Evolutionary conservation across 1,139 yeast species (phyloP), one percentile per base, ranked within the genome.

Genomic region (Yamadazyma conglobata): DNA sequence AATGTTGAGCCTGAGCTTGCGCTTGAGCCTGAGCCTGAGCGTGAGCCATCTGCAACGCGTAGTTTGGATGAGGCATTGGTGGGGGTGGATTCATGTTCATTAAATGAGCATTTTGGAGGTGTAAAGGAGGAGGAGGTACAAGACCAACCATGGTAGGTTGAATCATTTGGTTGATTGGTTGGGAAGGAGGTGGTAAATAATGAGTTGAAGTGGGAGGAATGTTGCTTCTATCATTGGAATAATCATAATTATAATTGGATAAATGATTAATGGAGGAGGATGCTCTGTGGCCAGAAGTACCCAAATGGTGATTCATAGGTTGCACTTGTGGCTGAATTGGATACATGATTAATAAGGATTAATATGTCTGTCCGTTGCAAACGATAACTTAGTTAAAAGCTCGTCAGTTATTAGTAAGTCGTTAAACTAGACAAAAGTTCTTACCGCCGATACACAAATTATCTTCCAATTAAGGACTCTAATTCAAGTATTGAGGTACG

Each of bases 351-450:
- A 27, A 17, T 17, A 9, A 6, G 6, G 19, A 17, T 6, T 17
- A 17, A 9, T 13, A 21, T 21, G 12, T 15, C 10, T 21, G 11
- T 17, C 9, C 9, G 6, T 10, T 17, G 27, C 28, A 30, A 46
- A 56, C 66, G 67, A 61, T 36, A 42, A 58, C 70, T 64, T 63
- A 64, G 48, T 56, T 50, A 64, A 63, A 61, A 64, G 70, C 60
- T 63, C 69, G 39, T 32, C 19, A 22, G 24, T 19, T 19, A 19
- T 9, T 19, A 9, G 22, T 5, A 10, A 19, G n/a, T 19, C n/a
- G 22, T 19, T 9, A 19, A 19, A 19, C 22, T 19, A 19, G 22
- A 19, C 22, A 19, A 19, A 19, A 19, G n/a, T 6, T 6, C 11
- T 19, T 19, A 11, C 10, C 10, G 14, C 23, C 7, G 10, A 6